Base-by-base conservation (phyloP, 2,329 filamentous ascomycete species). In the Alternaria gaisen region DNA sequence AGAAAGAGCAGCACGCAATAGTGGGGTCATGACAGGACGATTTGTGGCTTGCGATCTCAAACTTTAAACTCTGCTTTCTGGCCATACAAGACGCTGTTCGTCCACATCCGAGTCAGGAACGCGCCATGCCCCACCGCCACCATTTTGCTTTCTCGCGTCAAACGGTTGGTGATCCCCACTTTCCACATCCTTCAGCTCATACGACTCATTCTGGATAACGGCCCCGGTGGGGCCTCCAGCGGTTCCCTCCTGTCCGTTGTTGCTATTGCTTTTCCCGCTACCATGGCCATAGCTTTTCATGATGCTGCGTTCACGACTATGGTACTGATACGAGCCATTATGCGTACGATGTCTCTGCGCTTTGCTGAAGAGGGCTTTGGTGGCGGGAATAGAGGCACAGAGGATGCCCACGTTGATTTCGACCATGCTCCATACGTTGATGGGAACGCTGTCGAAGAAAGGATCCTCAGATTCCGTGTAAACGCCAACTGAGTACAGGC, bases 361-460 rank as follows among this genome's bases (percentile, higher is more conserved):
- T 20, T 46, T 60, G 48, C 46, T 62, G 43, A 68, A 67, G 18
- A 97, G 83, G 2, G 94, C 93, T 75, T 97, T 97, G 56, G 97
- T 82, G 0, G 91, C 93, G 6, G 94, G 94, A 26, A 97, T 91
- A 67, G 92, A 97, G 38, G 91, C 93, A 73, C 92, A 96, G 56
- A 92, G 89, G 67, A 97, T 93, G 22, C 92, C 93, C 2, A 96
- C 84, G 67, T 97, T 94, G 71, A 97, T 92, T 79, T 97, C 94
- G 60, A 97, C 87, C 34, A 90, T 91, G 22, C 91, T 94, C 94
- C 93, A 97, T 89, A 97, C 92, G 71, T 96, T 90, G 0, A 92
- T 91, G n/a, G 92, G 81, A 0, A 92, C 91, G 1, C 90, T 90
- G 74, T 94, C 93, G 88, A 83, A 87, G 53, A 83, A 84, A 53